phyloP scores from a whole-genome alignment of 768 basidiomycete genomes.

The Leccinum aurantiacum region DNA sequence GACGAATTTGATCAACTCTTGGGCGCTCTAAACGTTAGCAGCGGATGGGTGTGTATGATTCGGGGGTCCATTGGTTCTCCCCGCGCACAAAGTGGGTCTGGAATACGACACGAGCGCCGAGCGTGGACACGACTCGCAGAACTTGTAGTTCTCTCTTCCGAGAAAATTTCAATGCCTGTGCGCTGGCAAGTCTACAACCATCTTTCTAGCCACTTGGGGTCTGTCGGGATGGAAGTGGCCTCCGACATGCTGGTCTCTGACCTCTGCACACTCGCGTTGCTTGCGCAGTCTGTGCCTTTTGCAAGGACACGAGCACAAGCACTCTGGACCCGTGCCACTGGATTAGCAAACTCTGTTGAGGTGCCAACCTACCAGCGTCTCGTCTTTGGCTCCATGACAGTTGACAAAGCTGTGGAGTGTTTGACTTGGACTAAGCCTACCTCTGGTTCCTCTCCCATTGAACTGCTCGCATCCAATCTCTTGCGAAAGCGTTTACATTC shows the following conservation, averaged over 20 bases:
- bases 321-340: slow-evolving; percentile 43
- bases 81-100: not conserved
- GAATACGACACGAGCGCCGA: slow-evolving; percentile 40
- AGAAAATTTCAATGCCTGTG: slow-evolving; percentile 30
- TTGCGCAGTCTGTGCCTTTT: slow-evolving; percentile 43
- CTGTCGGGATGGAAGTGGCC: slow-evolving; percentile 1
- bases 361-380: slow-evolving; percentile 51
- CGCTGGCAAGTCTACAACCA: slow-evolving; percentile 57
- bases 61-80: slow-evolving; percentile 23
- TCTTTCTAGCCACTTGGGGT: slow-evolving; percentile 35
- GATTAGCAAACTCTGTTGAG: slow-evolving; percentile 24
- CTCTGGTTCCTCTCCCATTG: slow-evolving; percentile 39
- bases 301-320: slow-evolving; percentile 42
- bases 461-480: slow-evolving; percentile 48
- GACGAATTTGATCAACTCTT: slow-evolving; percentile 42
- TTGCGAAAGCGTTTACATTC: slow-evolving; percentile 52
- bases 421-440: slow-evolving; percentile 27
- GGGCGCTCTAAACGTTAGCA: slow-evolving; percentile 39
- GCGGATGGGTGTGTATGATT: slow-evolving; percentile 38
- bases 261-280: slow-evolving; percentile 57
- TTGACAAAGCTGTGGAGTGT: slow-evolving; percentile 52
- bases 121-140: slow-evolving; percentile 56
- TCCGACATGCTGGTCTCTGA: slow-evolving; percentile 45
- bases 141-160: slow-evolving; percentile 38
- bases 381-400: slow-evolving; percentile 49